A percentile compares a stretch with the other conserved stretches of the same genome.
These are phyloP conservation scores for Berkeleyomyces rouxiae DNA, from an alignment of 2,329 filamentous ascomycete genomes.

Conservation along the genomic window DNA sequence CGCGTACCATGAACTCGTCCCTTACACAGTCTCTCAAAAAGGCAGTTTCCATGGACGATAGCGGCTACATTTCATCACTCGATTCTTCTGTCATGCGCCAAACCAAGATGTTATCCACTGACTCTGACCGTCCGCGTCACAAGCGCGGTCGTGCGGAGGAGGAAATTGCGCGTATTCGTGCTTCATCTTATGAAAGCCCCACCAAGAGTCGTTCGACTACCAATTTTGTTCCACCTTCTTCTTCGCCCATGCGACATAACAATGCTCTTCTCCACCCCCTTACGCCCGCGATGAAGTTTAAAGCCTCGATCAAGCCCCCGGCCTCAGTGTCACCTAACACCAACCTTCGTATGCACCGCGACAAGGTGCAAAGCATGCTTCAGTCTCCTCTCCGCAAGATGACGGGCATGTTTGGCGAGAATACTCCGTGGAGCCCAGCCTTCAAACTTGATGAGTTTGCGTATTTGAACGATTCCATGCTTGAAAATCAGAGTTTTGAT, in stretches of 20 bases:
- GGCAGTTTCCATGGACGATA: slow-evolving; percentile 71
- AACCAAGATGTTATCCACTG: slow-evolving; percentile 53
- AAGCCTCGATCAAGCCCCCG: slow-evolving; percentile 36
- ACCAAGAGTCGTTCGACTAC: slow-evolving; percentile 46
- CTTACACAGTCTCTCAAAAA: slow-evolving; percentile 51
- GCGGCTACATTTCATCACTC: slow-evolving; percentile 90
- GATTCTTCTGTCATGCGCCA: slow-evolving; percentile 77
- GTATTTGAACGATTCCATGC: slow-evolving; percentile 28
- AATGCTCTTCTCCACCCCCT: slow-evolving; percentile 51
- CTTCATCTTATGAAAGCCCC: slow-evolving; percentile 85
- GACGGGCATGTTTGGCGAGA: slow-evolving; percentile 26
- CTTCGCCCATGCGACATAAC: slow-evolving; percentile 50
- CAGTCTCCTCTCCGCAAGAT: slow-evolving; percentile 52
- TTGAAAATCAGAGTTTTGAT: slow-evolving; percentile 36
- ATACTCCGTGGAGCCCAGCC: slow-evolving; percentile 42
- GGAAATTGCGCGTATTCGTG: slow-evolving; percentile 82
- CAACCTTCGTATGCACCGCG: slow-evolving; percentile 74
- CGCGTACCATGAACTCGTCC: slow-evolving; percentile 45
- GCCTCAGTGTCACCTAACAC: slow-evolving; percentile 87
- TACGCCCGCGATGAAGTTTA: slow-evolving; percentile 72
- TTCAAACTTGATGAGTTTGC: slow-evolving; percentile 44
- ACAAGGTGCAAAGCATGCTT: slow-evolving; percentile 64
- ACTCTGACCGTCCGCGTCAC: slow-evolving; percentile 61
- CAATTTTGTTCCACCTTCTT: slow-evolving; percentile 39
- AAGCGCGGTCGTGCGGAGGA: slow-evolving; percentile 88